These are phyloP conservation scores for Suhomyces bribrorum DNA, from an alignment of 1,139 yeast species.

Conservation along the genomic window DNA sequence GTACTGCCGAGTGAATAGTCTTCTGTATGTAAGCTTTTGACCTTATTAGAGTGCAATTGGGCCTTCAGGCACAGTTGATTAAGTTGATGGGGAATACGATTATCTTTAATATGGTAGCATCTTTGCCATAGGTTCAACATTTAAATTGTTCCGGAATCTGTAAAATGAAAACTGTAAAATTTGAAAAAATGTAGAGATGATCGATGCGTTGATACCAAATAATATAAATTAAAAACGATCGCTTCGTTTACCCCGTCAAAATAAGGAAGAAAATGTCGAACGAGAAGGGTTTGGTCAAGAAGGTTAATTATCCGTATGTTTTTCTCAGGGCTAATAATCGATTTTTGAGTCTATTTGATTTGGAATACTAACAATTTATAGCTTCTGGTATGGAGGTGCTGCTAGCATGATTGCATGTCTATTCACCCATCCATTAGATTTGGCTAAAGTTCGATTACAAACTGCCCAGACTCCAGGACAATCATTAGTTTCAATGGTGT, in stretches of 20 bases:
- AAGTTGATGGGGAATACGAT: too few species aligned
- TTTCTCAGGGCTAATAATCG: background rate
- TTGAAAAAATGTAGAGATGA: constrained; percentile 2
- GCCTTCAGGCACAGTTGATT: too few species aligned
- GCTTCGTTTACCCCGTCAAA: background rate
- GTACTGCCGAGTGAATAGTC: too few species aligned
- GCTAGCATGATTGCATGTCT: constrained; percentile 69
- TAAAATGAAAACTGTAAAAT: background rate
- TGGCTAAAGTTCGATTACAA: constrained; percentile 83
- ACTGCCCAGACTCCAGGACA: constrained; percentile 68
- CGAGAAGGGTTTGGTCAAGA: constrained; percentile 9
- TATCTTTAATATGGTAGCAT: too few species aligned
- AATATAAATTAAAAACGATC: constrained; percentile 3
- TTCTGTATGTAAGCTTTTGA: too few species aligned
- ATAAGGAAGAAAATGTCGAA: constrained; percentile 4
- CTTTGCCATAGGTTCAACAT: too few species aligned
- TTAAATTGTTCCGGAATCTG: background rate
- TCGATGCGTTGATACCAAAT: constrained; percentile 5
- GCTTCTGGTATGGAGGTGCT: constrained; percentile 57
- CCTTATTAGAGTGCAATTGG: too few species aligned
- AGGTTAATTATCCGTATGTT: constrained; percentile 19
- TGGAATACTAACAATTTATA: constrained; percentile 19
- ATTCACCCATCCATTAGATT: constrained; percentile 72
- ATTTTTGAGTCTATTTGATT: background rate
- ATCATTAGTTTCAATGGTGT: constrained; percentile 60